Conservation (phyloP, 306 rosid species). For the Geum urbanum region DNA sequence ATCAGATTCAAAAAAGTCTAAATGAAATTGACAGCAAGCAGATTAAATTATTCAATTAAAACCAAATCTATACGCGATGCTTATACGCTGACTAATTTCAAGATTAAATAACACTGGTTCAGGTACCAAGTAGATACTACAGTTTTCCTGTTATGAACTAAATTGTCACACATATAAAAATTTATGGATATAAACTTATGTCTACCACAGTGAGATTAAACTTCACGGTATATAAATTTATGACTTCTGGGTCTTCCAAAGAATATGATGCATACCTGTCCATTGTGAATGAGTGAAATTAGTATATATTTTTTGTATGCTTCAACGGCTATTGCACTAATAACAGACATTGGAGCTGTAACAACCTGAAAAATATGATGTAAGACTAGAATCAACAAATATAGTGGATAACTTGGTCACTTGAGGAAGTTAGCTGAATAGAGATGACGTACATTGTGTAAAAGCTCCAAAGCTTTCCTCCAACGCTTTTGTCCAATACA, state of each 20-base stretch:
- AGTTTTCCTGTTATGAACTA: background rate
- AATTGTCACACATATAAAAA: background rate
- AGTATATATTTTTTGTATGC: conserved; percentile 86
- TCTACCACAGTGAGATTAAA: background rate
- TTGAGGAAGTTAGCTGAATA: conserved; percentile 11
- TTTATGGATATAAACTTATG: background rate
- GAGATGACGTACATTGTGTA: conserved; percentile 63
- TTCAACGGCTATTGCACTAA: conserved; percentile 84
- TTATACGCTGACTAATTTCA: background rate
- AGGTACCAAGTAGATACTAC: background rate
- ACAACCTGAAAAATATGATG: conserved; percentile 62
- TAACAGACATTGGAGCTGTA: conserved; percentile 76
- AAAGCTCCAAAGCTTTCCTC: conserved; percentile 86
- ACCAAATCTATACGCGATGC: background rate
- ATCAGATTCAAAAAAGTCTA: conserved; percentile 15
- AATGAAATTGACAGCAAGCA: background rate
- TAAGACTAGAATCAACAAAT: conserved; percentile 15
- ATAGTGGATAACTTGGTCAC: conserved; percentile 4
- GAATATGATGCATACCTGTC: conserved; percentile 55
- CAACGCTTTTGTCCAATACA: conserved; percentile 83
- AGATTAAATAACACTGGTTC: background rate
- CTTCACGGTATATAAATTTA: background rate
- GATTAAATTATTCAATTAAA: conserved; percentile 1
- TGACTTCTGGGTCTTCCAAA: background rate
- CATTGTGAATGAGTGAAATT: conserved; percentile 81